These are phyloP conservation scores for Leavenworthia alabamica DNA, from an alignment of 345 rosid species.

Conservation along the genomic window DNA sequence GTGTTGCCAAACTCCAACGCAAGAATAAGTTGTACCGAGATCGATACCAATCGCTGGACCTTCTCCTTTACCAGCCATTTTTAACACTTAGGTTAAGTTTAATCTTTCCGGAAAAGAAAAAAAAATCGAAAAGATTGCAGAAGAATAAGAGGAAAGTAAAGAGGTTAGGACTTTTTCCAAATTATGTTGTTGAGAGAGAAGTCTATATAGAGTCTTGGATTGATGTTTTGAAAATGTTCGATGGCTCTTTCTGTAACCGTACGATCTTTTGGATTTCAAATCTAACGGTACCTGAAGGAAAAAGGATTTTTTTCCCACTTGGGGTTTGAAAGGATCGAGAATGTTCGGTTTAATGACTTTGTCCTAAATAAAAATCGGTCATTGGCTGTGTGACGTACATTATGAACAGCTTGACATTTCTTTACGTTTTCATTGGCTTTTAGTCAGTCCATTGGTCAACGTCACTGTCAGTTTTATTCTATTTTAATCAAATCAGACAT, in stretches of 20 bases:
- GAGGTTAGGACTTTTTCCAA: conserved; percentile 2
- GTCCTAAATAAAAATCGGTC: not conserved
- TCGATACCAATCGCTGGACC: conserved; percentile 63
- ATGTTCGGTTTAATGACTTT: conserved; percentile 1
- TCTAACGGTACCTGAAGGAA: conserved; percentile 5
- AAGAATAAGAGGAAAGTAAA: not conserved
- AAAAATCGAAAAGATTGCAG: not conserved
- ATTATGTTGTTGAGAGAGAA: not conserved
- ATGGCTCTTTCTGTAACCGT: not conserved
- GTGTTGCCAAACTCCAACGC: conserved; percentile 61
- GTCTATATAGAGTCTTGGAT: not conserved
- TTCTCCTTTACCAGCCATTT: conserved; percentile 53
- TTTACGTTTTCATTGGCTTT: not conserved
- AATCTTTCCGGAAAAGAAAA: not conserved
- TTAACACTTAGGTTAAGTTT: not conserved
- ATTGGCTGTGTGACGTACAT: not conserved
- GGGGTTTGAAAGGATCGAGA: conserved; percentile 6
- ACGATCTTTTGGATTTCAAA: not conserved
- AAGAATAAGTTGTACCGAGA: conserved; percentile 53
- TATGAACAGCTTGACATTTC: not conserved
- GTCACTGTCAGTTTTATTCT: not conserved
- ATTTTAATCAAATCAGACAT: not conserved
- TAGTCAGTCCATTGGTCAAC: not conserved
- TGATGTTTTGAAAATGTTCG: conserved; percentile 19
- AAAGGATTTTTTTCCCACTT: not conserved